Base-by-base conservation (phyloP, 1,284 basidiomycete species). In the Neolentinus lepideus region DNA sequence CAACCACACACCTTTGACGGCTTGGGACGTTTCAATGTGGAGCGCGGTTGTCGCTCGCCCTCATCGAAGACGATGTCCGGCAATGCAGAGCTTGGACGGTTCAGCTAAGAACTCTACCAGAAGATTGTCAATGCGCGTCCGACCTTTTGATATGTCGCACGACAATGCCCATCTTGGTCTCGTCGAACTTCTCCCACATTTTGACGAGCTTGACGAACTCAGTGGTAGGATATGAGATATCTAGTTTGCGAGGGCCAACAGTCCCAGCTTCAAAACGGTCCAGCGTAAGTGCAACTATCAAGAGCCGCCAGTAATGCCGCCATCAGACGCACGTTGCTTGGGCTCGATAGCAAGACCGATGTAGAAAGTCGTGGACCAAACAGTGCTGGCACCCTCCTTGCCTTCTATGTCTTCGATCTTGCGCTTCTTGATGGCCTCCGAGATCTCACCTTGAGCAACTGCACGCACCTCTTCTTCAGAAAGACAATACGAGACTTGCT, bases 151-250 rank as follows among this genome's bases (percentile, higher is more conserved):
- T 94, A 68, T 98, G 90, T 54, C 94, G 85, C 21, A 99, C 89
- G 51, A 93, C 82, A 59, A 99, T 92, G 24, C 94, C 93, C 96
- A 99, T 99, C 52, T 84, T 86, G 19, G 84, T 76, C 64, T 94
- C 91, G 59, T 98, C 92, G 65, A 90, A 99, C 69, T 91, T 90
- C 65, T 98, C 96, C 95, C 97, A 99, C 73, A 85, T 76, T 70
- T 96, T 97, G 65, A 96, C 94, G 56, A 92, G 81, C 65, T 94
- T 91, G n/a, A 89, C 93, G 69, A 99, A 99, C 66, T 98, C 92
- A 38, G 88, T 90, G 3, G 94, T 98, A 1, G 97, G 95, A 73
- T 95, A 98, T 57, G 94, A 97, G 57, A 99, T 94, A 70, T 99
- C 97, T 59, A 99, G 77, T 66, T 84, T 88, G 61, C 94, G 82